These are phyloP conservation scores for Annulohypoxylon nitens DNA, from an alignment of 495 filamentous ascomycete species.

Conservation along the genomic window DNA sequence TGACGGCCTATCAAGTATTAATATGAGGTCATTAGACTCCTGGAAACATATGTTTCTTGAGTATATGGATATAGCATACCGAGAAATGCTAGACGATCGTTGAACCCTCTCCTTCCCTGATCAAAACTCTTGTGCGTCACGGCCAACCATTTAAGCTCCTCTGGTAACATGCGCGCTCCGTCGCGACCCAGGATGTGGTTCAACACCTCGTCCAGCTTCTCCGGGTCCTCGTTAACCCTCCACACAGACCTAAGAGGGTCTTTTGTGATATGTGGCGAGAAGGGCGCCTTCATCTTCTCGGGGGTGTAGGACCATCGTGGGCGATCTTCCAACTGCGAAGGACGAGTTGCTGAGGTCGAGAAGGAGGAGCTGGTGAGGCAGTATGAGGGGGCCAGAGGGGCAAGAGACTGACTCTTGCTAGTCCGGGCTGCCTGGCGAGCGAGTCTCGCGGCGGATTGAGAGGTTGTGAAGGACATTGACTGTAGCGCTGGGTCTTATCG, in stretches of 20 bases:
- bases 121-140: conserved; percentile 99
- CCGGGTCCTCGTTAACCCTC: conserved; percentile 79
- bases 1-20: conserved; percentile 69
- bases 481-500: conserved; percentile 23
- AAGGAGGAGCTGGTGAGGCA: conserved; percentile 38
- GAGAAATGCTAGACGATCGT: conserved; percentile 90
- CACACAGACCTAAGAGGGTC: conserved; percentile 64
- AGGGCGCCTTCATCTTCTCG: conserved; percentile 80
- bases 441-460: conserved; percentile 42
- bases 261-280: conserved; percentile 64
- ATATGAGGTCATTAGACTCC: conserved; percentile 48
- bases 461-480: conserved; percentile 47
- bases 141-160: conserved; percentile 96
- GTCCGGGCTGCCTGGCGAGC: conserved; percentile 41
- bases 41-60: not conserved
- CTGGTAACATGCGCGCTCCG: conserved; percentile 78
- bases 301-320: conserved; percentile 91
- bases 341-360: conserved; percentile 40
- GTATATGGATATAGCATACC: conserved; percentile 67
- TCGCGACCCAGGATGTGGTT: conserved; percentile 74
- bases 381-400: conserved; percentile 10
- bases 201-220: conserved; percentile 80
- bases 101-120: conserved; percentile 92
- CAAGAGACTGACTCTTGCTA: conserved; percentile 26
- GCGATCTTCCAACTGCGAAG: conserved; percentile 28